These are phyloP conservation scores for Epicoccum sorghinum DNA, from an alignment of 2,329 filamentous ascomycete species.

Conservation along the genomic window DNA sequence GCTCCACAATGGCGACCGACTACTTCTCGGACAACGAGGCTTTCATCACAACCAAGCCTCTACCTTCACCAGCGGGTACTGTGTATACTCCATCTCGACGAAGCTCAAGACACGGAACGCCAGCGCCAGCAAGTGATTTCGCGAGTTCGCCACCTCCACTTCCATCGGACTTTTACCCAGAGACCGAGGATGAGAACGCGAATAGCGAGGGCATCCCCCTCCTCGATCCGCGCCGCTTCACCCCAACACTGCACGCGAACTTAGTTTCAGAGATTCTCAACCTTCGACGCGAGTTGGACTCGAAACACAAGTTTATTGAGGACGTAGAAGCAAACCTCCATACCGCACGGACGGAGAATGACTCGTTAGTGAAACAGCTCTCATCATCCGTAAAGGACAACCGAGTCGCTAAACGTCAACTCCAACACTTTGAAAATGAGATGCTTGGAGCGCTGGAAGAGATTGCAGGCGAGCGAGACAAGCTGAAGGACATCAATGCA, in stretches of 20 bases:
- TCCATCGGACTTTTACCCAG: constrained; percentile 56
- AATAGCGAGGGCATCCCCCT: constrained; percentile 74
- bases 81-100: constrained; percentile 72
- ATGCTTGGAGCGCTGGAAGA: constrained; percentile 85
- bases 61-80: constrained; percentile 74
- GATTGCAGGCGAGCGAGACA: constrained; percentile 83
- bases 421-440: constrained; percentile 85
- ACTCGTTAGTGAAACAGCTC: constrained; percentile 68
- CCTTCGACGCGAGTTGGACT: constrained; percentile 86
- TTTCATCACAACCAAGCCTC: constrained; percentile 53
- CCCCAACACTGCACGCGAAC: constrained; percentile 91
- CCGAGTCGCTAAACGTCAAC: constrained; percentile 80
- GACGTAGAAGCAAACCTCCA: constrained; percentile 79
- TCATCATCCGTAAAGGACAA: constrained; percentile 74
- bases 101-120: constrained; percentile 64
- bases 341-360: constrained; percentile 73
- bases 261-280: constrained; percentile 92
- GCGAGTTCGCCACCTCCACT: constrained; percentile 66
- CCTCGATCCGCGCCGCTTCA: constrained; percentile 89
- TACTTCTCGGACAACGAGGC: constrained; percentile 56
- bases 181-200: constrained; percentile 53
- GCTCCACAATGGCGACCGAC: constrained; percentile 45
- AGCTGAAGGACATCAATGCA: constrained; percentile 72
- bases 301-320: constrained; percentile 86
- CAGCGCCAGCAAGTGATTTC: constrained; percentile 64